Evolutionary conservation across 2,329 filamentous ascomycete genomes (phyloP).

Genomic region (Phoma sp.): DNA sequence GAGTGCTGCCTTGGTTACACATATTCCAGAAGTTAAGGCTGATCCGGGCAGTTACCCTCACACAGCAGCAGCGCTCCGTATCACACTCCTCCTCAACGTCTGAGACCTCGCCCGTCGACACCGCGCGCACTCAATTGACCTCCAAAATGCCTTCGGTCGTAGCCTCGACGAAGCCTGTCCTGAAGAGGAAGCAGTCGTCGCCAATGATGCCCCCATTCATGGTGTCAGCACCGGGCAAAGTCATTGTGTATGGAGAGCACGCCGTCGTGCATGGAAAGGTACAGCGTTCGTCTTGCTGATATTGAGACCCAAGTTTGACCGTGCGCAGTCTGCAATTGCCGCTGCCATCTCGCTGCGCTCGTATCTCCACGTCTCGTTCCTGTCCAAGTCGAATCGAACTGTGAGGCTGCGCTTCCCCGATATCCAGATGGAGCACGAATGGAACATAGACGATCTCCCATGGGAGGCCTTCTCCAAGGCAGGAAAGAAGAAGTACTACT

Average conservation of each 20-base stretch:
- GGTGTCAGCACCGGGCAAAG: slow-evolving; percentile 97
- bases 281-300: slow-evolving; percentile 28
- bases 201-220: slow-evolving; percentile 87
- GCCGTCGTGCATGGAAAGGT: slow-evolving; percentile 97
- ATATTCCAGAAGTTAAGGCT: slow-evolving; percentile 14
- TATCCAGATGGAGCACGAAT: slow-evolving; percentile 86
- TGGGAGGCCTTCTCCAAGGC: slow-evolving; percentile 83
- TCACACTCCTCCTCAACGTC: slow-evolving; percentile 37
- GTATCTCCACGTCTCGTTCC: slow-evolving; percentile 92
- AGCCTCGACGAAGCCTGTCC: slow-evolving; percentile 19
- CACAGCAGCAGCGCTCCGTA: slow-evolving; percentile 29
- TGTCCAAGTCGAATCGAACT: slow-evolving; percentile 89
- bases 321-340: slow-evolving; percentile 80
- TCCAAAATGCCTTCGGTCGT: slow-evolving; percentile 27
- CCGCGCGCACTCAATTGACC: slow-evolving; percentile 37
- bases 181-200: slow-evolving; percentile 51
- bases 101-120: slow-evolving; percentile 35
- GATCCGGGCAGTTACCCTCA: slow-evolving; percentile 20
- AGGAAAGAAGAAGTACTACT: slow-evolving; percentile 92
- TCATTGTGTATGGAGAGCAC: slow-evolving; percentile 98
- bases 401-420: slow-evolving; percentile 90
- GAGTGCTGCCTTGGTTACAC: slow-evolving; percentile 7
- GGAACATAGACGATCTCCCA: slow-evolving; percentile 90
- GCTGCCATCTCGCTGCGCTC: slow-evolving; percentile 94
- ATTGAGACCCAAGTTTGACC: slow-evolving; percentile 20